phyloP scores from a whole-genome alignment of 2,329 filamentous ascomycete species.

The Verticillium nubilum region DNA sequence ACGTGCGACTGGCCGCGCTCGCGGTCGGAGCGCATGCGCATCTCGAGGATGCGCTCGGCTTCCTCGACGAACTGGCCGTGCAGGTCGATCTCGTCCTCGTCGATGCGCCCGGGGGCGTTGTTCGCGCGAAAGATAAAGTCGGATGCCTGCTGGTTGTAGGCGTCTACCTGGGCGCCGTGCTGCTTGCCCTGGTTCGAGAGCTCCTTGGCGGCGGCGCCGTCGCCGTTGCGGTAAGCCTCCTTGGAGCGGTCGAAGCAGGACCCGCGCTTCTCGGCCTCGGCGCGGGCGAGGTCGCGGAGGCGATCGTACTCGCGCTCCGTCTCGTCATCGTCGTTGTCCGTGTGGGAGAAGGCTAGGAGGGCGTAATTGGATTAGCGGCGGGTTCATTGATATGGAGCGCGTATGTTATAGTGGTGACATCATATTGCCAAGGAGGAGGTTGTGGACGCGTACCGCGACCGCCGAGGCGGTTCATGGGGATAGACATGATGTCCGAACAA shows the following conservation, averaged over 20 bases:
- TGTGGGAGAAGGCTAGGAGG: constrained; percentile 68
- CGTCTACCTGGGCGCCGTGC: constrained; percentile 78
- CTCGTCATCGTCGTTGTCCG: constrained; percentile 54
- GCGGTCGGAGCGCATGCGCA: constrained; percentile 75
- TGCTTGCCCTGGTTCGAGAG: constrained; percentile 80
- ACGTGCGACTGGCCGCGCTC: constrained; percentile 72
- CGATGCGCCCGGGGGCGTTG: constrained; percentile 71
- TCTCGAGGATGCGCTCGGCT: constrained; percentile 83
- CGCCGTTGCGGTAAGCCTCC: constrained; percentile 76
- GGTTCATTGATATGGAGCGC: background rate
- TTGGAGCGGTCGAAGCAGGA: constrained; percentile 71
- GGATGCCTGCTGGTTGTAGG: constrained; percentile 85
- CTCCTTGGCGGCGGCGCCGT: constrained; percentile 77
- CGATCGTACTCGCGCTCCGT: constrained; percentile 88
- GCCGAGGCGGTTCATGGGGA: constrained; percentile 13
- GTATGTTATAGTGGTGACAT: background rate
- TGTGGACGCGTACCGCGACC: constrained; percentile 10
- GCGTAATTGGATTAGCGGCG: background rate
- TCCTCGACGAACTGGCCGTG: constrained; percentile 95
- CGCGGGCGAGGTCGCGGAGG: constrained; percentile 74
- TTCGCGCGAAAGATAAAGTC: constrained; percentile 96
- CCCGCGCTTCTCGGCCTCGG: constrained; percentile 73
- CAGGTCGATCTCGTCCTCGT: constrained; percentile 81
- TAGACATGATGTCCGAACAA: constrained; percentile 5
- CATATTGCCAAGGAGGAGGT: background rate